Base-by-base conservation (phyloP, 2,329 filamentous ascomycete genomes). In the Penicillium sp. region DNA sequence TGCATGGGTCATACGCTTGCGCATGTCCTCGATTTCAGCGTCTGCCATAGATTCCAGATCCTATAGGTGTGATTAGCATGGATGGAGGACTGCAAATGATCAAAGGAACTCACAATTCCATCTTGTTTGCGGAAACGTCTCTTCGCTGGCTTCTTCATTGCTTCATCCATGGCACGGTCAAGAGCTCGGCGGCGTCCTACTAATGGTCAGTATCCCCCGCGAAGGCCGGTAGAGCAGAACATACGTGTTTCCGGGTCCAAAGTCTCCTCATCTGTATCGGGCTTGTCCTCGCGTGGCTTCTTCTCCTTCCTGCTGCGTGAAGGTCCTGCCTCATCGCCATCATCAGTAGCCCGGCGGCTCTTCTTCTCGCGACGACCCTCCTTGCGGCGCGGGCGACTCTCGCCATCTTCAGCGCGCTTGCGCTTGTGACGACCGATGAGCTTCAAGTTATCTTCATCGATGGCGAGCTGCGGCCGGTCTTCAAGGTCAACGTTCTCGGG, bases 41-140 rank as follows among this genome's bases (percentile, higher is more conserved):
- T 97, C 94, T 62, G 93, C 90, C 76, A 90, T 88, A 66, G 91
- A 88, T 71, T 97, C 92, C 44, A 97, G 82, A 62, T 97, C 93
- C 89, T 93, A 65, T 9, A 10, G 27, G 7, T 10, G 57, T 29
- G 16, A 44, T 65, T 42, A 59, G 59, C 55, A 56, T 45, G 22
- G 9, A n/a, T 18, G 18, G 6, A 24, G n/a, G 38, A 31, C 11
- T 8, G 13, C 36, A 2, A 43, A 3, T 42, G 18, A 36, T 29
- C 22, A n/a, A 21, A 11, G 34, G 9, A 39, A 80, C 87, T 51
- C 81, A 92, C 90, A 72, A 96, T 92, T 64, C 94, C 92, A 70
- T 92, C 90, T 80, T 91, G 91, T 80, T 91, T 93, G 60, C 84
- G 84, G 75, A 78, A 77, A 63, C 88, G 82, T 59, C 87, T 83